phyloP scores from a whole-genome alignment of 2,329 filamentous ascomycete genomes.

The Alternaria incomplexa region DNA sequence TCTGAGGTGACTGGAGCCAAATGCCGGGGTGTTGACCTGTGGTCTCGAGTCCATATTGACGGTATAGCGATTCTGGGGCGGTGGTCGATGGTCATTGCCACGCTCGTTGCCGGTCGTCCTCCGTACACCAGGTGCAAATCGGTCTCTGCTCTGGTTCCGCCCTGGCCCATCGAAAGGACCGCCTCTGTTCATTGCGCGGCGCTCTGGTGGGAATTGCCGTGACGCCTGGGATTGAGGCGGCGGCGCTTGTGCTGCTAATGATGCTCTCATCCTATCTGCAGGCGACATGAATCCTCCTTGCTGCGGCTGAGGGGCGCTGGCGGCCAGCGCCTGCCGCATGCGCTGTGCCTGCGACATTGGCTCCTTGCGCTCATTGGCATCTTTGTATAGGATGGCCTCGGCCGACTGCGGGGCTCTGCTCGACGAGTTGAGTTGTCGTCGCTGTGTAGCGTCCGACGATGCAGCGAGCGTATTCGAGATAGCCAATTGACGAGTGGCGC shows the following conservation, averaged over 20 bases:
- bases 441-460: slow-evolving; percentile 29
- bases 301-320: slow-evolving; percentile 21
- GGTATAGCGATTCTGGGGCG: slow-evolving; percentile 27
- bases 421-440: slow-evolving; percentile 42
- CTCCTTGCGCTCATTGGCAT: slow-evolving; percentile 21
- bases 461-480: slow-evolving; percentile 22
- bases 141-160: slow-evolving; percentile 26
- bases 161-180: slow-evolving; percentile 20
- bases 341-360: slow-evolving; percentile 35
- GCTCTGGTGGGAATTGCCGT: slow-evolving; percentile 19
- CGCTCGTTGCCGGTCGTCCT: slow-evolving; percentile 3
- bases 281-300: slow-evolving; percentile 24
- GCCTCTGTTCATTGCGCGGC: slow-evolving; percentile 21
- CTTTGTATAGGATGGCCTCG: slow-evolving; percentile 36
- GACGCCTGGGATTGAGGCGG: slow-evolving; percentile 14
- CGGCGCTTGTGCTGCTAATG: slow-evolving; percentile 11
- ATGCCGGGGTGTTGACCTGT: slow-evolving; percentile 32
- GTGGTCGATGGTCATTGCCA: slow-evolving; percentile 4
- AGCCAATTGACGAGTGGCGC: slow-evolving; percentile 44
- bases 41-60: slow-evolving; percentile 43
- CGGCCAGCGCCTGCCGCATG: slow-evolving; percentile 34
- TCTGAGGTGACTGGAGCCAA: slow-evolving; percentile 33
- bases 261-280: slow-evolving; percentile 24
- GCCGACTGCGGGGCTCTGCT: slow-evolving; percentile 39
- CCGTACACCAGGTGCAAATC: slow-evolving; percentile 16